These are phyloP conservation scores for Cladosporium austrohemisphaericum DNA, from an alignment of 2,329 filamentous ascomycete genomes.

Conservation along the genomic window DNA sequence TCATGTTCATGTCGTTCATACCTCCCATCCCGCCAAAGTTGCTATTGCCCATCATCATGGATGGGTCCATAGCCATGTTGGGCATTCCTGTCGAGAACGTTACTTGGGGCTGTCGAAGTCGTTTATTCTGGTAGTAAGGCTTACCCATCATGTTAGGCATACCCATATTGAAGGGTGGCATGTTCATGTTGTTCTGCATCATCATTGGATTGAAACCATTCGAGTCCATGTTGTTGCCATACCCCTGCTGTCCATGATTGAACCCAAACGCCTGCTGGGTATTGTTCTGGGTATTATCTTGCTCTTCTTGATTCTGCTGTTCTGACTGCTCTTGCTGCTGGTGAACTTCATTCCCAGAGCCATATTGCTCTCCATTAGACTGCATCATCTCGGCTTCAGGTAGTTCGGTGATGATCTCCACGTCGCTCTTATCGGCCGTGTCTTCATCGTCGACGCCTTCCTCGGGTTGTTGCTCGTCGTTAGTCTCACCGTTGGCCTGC, in stretches of 20 bases:
- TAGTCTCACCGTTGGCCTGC: not conserved
- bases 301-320: no score
- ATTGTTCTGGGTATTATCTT: slow-evolving; percentile 16
- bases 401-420: slow-evolving; percentile 32
- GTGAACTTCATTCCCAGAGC: slow-evolving; percentile 16
- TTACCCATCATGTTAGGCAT: slow-evolving; percentile 74
- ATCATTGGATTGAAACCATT: slow-evolving; percentile 70
- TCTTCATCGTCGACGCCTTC: slow-evolving; percentile 26
- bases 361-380: slow-evolving; percentile 18
- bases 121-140: slow-evolving; percentile 34
- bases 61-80: slow-evolving; percentile 75
- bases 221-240: slow-evolving; percentile 23
- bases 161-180: slow-evolving; percentile 44
- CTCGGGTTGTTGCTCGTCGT: slow-evolving; percentile 20
- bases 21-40: slow-evolving; percentile 73
- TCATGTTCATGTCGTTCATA: slow-evolving; percentile 68
- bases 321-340: slow-evolving; percentile 19
- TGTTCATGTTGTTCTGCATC: slow-evolving; percentile 50
- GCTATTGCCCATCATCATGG: slow-evolving; percentile 61
- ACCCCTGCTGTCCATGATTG: slow-evolving; percentile 23
- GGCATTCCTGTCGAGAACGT: slow-evolving; percentile 61
- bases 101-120: not conserved
- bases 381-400: slow-evolving; percentile 21
- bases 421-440: slow-evolving; percentile 18
- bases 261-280: slow-evolving; percentile 19